Evolutionary conservation across 768 basidiomycete genomes (phyloP), one percentile per base, ranked within the genome.

Genomic region (Phaffia tasmanica): DNA sequence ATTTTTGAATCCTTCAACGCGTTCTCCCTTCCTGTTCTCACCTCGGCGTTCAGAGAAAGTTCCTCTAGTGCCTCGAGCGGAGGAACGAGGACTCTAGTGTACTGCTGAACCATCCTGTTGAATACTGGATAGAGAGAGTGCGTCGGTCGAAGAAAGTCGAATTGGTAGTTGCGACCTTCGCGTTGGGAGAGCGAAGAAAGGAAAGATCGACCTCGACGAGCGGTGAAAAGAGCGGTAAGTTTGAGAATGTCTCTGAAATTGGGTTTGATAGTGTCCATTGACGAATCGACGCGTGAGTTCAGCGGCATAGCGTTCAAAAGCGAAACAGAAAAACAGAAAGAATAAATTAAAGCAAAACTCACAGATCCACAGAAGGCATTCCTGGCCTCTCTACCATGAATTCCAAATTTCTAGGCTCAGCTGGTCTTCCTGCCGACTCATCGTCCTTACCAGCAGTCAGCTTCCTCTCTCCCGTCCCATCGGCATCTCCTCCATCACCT

Each of bases 41-140:
- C 71, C 83, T 63, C 27, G 16, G 35, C 60, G 15, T 51, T 57
- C 8, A 57, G 19, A 71, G 85, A 83, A 66, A 98, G 75, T 71
- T 82, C 80, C 71, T 83, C 84, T 74, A 94, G 78, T 67, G 79
- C 80, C 71, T 89, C 88, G 74, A 83, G 83, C 70, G 83, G 83
- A 63, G 95, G 91, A 67, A 89, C 82, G 72, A 98, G 80, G 70
- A 97, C 83, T 79, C 87, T 92, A 69, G 84, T 84, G 78, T 99
- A 98, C 76, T 94, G 91, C 73, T 97, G 92, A 71, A 97, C 91
- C 77, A 98, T 83, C 72, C 88, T 86, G 77, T 98, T 97, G 80
- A 98, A 99, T 78, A 89, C 93, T 51, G 88, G 86, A 73, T 93
- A 98, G 46, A 99, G 84, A 7, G 94, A 95, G 75, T 98, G 94